Conservation (phyloP, 1,139 yeast species). For the Geotrichum histeridarum region DNA sequence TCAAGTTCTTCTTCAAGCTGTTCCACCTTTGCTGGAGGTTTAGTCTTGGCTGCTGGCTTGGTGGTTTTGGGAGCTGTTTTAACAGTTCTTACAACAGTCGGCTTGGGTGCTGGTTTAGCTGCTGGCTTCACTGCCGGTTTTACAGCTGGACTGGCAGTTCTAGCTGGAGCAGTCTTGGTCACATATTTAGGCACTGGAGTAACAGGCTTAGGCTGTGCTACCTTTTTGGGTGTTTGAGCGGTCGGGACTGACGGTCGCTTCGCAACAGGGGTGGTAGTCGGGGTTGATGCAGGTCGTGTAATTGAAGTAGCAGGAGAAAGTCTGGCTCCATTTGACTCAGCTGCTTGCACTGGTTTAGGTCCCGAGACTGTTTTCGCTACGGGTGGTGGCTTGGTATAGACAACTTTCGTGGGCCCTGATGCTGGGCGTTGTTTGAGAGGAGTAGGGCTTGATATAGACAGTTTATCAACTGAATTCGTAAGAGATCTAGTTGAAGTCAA, state of each 20-base stretch:
- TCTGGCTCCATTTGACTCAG: background rate
- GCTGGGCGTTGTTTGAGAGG: background rate
- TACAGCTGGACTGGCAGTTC: background rate
- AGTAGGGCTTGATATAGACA: background rate
- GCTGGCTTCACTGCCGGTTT: conserved; percentile 1
- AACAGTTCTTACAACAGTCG: background rate
- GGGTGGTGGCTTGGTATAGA: background rate
- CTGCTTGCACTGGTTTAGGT: conserved; percentile 4
- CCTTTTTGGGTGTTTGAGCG: background rate
- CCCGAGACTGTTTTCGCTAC: conserved; percentile 2
- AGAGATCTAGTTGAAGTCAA: background rate
- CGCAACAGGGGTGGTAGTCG: background rate
- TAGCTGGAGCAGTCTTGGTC: background rate
- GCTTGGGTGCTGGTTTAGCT: background rate
- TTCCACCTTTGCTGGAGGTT: background rate
- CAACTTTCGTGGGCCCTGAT: background rate
- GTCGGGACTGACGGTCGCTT: background rate
- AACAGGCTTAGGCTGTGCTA: background rate
- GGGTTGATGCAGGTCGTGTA: conserved; percentile 3
- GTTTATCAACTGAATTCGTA: background rate
- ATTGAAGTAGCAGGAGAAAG: background rate
- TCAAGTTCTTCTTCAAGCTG: conserved; percentile 21
- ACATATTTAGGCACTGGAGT: background rate
- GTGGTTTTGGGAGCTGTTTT: background rate
- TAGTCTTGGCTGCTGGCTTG: background rate